Percentiles rank a stretch among this genome's conserved stretches.
phyloP scores from a whole-genome alignment of 2,329 filamentous ascomycete genomes.

The Aspergillus tanneri region DNA sequence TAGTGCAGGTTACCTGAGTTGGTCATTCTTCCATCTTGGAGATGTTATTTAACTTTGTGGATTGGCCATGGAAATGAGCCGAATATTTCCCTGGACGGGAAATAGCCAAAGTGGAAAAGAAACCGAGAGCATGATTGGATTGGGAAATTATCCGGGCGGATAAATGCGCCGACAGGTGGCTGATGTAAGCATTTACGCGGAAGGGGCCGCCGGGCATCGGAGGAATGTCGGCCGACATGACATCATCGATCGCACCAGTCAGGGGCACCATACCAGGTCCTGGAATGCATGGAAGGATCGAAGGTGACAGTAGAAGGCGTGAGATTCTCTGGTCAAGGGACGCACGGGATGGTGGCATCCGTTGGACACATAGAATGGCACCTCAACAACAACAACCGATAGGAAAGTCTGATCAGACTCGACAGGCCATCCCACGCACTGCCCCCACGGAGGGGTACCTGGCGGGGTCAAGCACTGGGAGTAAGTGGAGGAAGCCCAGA shows the following conservation, averaged over 20 bases:
- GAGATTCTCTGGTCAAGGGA: too few species aligned
- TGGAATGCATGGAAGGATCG: too few species aligned
- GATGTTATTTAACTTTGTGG: too few species aligned
- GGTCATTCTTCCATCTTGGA: too few species aligned
- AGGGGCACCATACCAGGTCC: background rate
- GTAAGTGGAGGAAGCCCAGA: background rate
- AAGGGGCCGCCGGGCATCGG: background rate
- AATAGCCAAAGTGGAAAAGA: background rate
- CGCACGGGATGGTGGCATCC: too few species aligned
- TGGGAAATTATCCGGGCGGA: background rate
- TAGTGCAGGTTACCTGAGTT: too few species aligned
- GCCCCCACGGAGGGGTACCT: slow-evolving; percentile 11
- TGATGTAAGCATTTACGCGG: background rate
- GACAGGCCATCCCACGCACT: background rate
- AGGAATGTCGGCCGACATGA: background rate
- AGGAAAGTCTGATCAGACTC: background rate
- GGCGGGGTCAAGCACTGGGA: slow-evolving; percentile 5
- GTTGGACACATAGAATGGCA: background rate
- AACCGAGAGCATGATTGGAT: too few species aligned
- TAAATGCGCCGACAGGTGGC: background rate
- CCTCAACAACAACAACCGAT: background rate
- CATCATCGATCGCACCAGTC: background rate
- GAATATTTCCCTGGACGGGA: background rate
- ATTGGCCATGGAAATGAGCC: background rate
- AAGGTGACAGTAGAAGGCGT: too few species aligned